Base-by-base conservation (phyloP, 2,329 filamentous ascomycete genomes). In the Fusarium papillatum region DNA sequence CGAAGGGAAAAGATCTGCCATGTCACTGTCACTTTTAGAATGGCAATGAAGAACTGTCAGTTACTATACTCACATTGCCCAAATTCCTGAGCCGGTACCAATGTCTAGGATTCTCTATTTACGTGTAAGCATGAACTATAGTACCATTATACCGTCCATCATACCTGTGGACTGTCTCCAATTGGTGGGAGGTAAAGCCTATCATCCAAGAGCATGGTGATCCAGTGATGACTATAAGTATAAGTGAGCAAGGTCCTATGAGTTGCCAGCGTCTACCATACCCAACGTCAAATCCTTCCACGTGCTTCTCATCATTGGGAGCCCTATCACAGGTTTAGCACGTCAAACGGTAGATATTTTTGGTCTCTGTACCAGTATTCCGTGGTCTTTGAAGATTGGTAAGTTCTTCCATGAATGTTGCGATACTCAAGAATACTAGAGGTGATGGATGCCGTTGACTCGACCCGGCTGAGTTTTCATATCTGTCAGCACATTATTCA, bases 181-280 rank as follows among this genome's bases (percentile, higher is more conserved):
- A 70, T 67, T 11, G 68, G 64, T 16, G 68, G 48, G 19, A 57
- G 24, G 29, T 60, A 64, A 26, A 72, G 36, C 24, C 68, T 29
- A 26, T 72, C 59, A 7, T 57, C 50, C 38, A 70, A 16, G 57
- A 70, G 66, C 66, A 72, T 70, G 9, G 63, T 66, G 13, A 67
- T 41, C 63, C 62, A 67, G 26, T 66, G 53, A 26, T 72, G 67
- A 34, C 67, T 72, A 26, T 22, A 5, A 17, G 17, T 16, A 34
- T 41, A 17, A 29, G 24, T 26, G 17, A 39, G 36, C 34, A 29
- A 38, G 9, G 24, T 24, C 26, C 38, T 34, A 3, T 11, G 26
- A 26, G 24, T 48, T 26, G 17, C 38, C 26, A 22, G 26, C n/a
- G 34, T 19, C 17, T 31, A 24, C 39, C 31, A 34, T 48, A 63